Base-by-base conservation (phyloP, 768 basidiomycete genomes). In the Rhizopogon rudus region DNA sequence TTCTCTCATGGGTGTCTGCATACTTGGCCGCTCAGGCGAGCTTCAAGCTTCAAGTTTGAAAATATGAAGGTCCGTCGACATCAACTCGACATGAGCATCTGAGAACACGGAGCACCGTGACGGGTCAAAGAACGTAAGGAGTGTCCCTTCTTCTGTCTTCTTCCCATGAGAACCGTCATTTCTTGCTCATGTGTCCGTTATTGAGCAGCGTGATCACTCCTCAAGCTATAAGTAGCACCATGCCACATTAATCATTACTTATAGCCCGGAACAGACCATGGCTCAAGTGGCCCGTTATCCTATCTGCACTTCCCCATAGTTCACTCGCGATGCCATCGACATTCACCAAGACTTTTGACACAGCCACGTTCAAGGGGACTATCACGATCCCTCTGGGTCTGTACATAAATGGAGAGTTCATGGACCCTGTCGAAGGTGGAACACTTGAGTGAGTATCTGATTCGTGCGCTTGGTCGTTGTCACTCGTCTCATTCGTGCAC, bases 331-430 rank as follows among this genome's bases (percentile, higher is more conserved):
- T 77, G 76, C 67, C 76, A 6, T 53, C 65, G 39, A 71, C 69
- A 9, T 80, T 74, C 65, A 62, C 62, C 9, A 67, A 84, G 67
- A 69, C 71, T n/a, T 84, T 83, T 60, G 72, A 84, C 56, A 81
- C 78, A 17, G 73, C 75, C 22, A 63, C 72, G 53, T 87, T 73
- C 77, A 86, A 82, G 67, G 84, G 83, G 37, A 72, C 71, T n/a
- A 65, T 75, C n/a, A 70, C 71, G 3, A 65, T 87, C 57, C 73
- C 78, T 55, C 82, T 86, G 22, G 85, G 87, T 25, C 69, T 90
- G 54, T 91, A 84, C 74, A 91, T 91, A 64, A 74, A 80, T 62
- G 82, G 83, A 57, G 48, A 63, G 35, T 51, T 61, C 41, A 77
- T 83, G 16, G 81, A 82, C 44, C 79, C 81, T 31, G 73, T 75